A percentile compares a stretch with the other conserved stretches of the same genome.
These are phyloP conservation scores for Phytophthora megakarya DNA, from an alignment of 352 stramenopile genomes.

Conservation along the genomic window DNA sequence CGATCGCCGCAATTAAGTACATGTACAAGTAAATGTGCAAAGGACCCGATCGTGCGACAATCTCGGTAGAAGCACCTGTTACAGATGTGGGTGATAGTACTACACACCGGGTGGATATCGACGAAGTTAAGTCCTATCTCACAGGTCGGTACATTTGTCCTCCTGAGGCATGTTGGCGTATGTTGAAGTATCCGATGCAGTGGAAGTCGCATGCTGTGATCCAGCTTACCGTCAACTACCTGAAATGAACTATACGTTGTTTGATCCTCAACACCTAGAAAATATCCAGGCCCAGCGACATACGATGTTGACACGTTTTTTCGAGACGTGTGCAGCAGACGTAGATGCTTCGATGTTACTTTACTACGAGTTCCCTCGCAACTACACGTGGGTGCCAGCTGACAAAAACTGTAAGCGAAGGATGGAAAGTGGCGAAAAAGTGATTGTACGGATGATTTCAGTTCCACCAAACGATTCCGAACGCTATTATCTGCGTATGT, in stretches of 20 bases:
- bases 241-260: neutral
- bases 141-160: too few species aligned
- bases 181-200: too few species aligned
- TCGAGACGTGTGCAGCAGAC: too few species aligned
- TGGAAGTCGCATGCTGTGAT: neutral
- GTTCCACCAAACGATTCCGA: neutral
- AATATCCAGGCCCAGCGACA: neutral
- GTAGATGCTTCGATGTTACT: too few species aligned
- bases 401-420: neutral
- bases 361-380: too few species aligned
- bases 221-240: neutral
- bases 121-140: too few species aligned
- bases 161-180: too few species aligned
- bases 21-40: conserved; percentile 6
- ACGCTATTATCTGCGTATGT: neutral
- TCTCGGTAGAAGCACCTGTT: neutral
- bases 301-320: neutral
- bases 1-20: conserved; percentile 10
- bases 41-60: conserved; percentile 1
- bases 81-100: neutral
- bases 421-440: neutral
- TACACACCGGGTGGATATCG: neutral
- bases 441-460: neutral
- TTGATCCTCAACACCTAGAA: neutral
- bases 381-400: too few species aligned